Evolutionary conservation across 1,284 basidiomycete genomes (phyloP), one percentile per base, ranked within the genome.

Genomic region (Hemileia vastatrix): DNA sequence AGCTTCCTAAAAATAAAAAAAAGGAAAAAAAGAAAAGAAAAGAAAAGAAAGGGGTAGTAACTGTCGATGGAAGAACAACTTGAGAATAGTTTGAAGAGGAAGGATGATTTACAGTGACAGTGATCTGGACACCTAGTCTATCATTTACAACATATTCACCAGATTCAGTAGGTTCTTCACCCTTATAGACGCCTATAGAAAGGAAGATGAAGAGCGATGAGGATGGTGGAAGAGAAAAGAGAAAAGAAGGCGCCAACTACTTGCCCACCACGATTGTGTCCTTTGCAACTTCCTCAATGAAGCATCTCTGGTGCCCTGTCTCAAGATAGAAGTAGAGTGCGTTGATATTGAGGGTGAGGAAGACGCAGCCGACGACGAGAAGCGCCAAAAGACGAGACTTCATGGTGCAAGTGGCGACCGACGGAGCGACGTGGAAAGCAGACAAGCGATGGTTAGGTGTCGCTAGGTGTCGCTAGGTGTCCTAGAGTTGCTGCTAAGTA

Each of bases 221-320:
- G 11, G 50, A 18, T 44, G 6, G 19, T 54, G 33, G 47, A 45
- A 32, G 21, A 36, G 43, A 43, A 9, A 50, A 52, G 11, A 18
- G 1, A 49, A 50, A 44, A 43, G 24, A 24, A 50, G 36, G n/a
- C n/a, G n/a, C n/a, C n/a, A 15, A 11, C 3, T 13, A 74, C 81
- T 57, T 68, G 88, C 93, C 94, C 78, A 97, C 91, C 15, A 98
- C 92, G 40, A 95, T 86, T 15, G 95, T 98, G 77, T 97, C 88
- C 13, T 85, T 86, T n/a, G 94, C 94, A 44, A 98, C 80, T 77
- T 98, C 95, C 77, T 98, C 95, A 67, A 96, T 83, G 79, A 98
- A 98, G 77, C 95, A 99, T 40, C 73, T 70, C 40, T 69, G 69
- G 13, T 70, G 67, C 8, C 75, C 76, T 11, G 76, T 73, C 27